phyloP scores from a whole-genome alignment of 139 green algal genomes.

The Tetradesmus lagerheimii region DNA sequence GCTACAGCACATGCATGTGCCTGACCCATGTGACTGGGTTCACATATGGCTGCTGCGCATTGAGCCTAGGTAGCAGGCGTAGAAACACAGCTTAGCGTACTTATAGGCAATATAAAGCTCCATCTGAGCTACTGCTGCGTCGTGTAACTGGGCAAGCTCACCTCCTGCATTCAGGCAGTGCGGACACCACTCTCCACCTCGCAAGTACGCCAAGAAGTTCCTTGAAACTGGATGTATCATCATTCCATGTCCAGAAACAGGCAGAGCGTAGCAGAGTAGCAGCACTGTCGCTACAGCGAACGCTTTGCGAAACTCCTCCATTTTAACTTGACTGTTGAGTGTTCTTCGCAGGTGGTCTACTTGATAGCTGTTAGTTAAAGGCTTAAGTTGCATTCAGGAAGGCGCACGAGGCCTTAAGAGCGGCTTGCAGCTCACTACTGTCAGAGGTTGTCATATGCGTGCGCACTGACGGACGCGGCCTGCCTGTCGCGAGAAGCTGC shows the following conservation, averaged over 20 bases:
- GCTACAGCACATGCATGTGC: background rate
- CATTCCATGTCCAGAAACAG: background rate
- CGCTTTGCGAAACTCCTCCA: background rate
- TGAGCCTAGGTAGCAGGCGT: no score
- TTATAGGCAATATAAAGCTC: background rate
- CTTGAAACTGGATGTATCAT: slow-evolving; percentile 31
- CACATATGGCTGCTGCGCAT: background rate
- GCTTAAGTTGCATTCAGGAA: no score
- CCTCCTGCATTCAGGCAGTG: slow-evolving; percentile 32
- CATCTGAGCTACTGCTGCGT: background rate
- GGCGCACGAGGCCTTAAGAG: no score
- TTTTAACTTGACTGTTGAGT: background rate
- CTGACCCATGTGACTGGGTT: no score
- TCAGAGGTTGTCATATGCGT: background rate
- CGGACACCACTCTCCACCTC: slow-evolving; percentile 12
- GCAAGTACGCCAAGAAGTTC: slow-evolving; percentile 29
- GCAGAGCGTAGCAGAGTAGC: background rate
- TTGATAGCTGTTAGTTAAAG: no score
- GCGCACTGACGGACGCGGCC: background rate
- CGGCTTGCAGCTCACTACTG: background rate
- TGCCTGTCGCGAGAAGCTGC: background rate
- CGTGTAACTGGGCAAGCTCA: background rate
- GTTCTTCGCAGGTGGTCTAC: no score
- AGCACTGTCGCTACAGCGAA: background rate
- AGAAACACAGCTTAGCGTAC: no score